Percentiles rank a stretch among this genome's conserved stretches.
Evolutionary conservation across 108 stramenopile genomes (phyloP).

Genomic region (Chaetoceros muelleri): DNA sequence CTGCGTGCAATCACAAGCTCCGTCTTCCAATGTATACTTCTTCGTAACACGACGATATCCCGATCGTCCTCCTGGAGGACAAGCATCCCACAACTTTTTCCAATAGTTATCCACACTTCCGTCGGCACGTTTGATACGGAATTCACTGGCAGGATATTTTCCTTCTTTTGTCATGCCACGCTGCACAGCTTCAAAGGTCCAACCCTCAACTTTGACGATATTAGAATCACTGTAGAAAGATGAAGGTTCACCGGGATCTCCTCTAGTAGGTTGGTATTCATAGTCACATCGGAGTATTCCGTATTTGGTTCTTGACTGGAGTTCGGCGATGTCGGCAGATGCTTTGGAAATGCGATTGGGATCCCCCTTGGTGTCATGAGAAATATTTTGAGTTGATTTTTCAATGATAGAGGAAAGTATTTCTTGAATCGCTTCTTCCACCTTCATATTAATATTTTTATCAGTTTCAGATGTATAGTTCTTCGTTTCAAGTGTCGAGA

Average conservation of each 20-base stretch:
- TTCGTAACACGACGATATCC: background rate
- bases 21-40: background rate
- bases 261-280: background rate
- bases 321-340: background rate
- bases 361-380: background rate
- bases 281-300: background rate
- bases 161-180: background rate
- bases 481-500: too few species aligned
- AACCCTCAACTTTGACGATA: background rate
- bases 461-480: too few species aligned
- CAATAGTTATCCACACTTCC: background rate
- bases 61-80: background rate
- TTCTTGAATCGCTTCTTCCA: too few species aligned
- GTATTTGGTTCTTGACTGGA: background rate
- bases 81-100: background rate
- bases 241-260: background rate
- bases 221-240: background rate
- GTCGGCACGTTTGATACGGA: background rate
- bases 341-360: background rate
- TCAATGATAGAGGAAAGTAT: too few species aligned
- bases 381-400: too few species aligned
- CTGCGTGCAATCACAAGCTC: too few species aligned
- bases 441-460: too few species aligned
- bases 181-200: background rate
- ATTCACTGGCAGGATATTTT: background rate